Evolutionary conservation across 1,284 basidiomycete genomes (phyloP), one percentile per base, ranked within the genome.

Genomic region (Microbotryum silenes-acaulis): DNA sequence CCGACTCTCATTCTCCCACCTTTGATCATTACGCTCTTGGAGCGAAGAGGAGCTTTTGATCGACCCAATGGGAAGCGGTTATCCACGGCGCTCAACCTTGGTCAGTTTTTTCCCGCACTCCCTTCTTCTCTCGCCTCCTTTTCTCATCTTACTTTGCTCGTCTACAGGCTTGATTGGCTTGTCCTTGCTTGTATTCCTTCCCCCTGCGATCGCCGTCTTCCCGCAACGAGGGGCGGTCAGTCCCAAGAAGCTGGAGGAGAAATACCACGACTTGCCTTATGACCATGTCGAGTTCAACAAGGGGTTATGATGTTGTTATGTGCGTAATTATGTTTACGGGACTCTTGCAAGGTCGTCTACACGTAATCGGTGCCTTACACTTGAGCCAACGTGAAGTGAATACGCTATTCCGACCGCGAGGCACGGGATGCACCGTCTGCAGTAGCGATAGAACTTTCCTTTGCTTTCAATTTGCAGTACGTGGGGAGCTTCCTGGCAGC

Each of bases 121-220:
- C 23, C 50, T 45, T 20, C 33, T 27, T 49, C 45, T 58, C 33
- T 33, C 31, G 23, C 37, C n/a, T 23, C 10, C 23, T 4, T 23
- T 25, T 9, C 48, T 42, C 21, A 18, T 45, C n/a, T 2, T 27
- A 21, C 45, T 54, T 7, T 46, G 53, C 29, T 29, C 31, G 5
- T 59, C 27, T 29, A 14, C 52, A 68, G 70, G 69, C 14, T 63
- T 72, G 70, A 77, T 81, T 71, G 80, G 80, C 6, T 68, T 77
- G 1, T 78, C 76, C 2, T 74, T 81, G 18, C 77, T 79, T 54
- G 67, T 79, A 55, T 81, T 80, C 75, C 73, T 81, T 1, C 80
- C 80, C 1, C 80, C 79, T 8, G 79, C 80, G n/a, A 80, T 81
- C 66, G 80, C 80, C 14, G 77, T 78, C 64, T 81, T 80, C 73